These are phyloP conservation scores for Guyanaporus albipodus DNA, from an alignment of 768 basidiomycete species.

Conservation along the genomic window DNA sequence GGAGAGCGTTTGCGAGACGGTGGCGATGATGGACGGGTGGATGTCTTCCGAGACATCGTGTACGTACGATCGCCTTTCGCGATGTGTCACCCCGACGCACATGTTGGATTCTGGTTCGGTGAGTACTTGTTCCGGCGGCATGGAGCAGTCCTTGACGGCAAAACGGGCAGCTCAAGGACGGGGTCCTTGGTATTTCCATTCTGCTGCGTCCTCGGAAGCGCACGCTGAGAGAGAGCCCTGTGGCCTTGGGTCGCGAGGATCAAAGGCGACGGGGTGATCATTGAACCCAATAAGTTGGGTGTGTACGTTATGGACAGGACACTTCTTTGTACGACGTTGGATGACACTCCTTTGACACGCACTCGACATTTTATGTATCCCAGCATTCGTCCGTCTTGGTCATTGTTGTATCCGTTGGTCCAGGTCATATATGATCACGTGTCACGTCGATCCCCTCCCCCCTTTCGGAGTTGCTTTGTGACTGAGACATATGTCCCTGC, in stretches of 20 bases:
- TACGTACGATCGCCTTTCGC: background rate
- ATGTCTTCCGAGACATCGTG: background rate
- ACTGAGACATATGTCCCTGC: conserved; percentile 10
- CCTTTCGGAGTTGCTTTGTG: conserved; percentile 15
- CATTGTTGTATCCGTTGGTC: too few relatives aligned
- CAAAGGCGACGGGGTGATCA: background rate
- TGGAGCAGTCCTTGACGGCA: too few relatives aligned
- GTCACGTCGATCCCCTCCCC: conserved; percentile 6
- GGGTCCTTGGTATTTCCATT: conserved; percentile 6
- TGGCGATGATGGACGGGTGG: background rate
- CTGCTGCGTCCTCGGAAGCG: conserved; percentile 14
- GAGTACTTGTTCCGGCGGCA: conserved; percentile 8
- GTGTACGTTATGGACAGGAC: background rate
- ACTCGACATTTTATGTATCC: background rate
- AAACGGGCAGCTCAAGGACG: background rate
- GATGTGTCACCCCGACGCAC: background rate
- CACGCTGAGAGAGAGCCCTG: too few relatives aligned
- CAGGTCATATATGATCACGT: conserved; percentile 6
- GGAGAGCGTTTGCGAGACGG: background rate
- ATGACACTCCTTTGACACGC: conserved; percentile 2
- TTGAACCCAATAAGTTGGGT: too few relatives aligned
- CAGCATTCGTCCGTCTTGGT: too few relatives aligned
- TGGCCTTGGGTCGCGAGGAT: too few relatives aligned
- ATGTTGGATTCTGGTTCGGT: background rate
- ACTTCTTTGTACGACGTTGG: background rate